These are phyloP conservation scores for Discostella stelligeroides DNA, from an alignment of 108 stramenopile genomes.

Conservation along the genomic window DNA sequence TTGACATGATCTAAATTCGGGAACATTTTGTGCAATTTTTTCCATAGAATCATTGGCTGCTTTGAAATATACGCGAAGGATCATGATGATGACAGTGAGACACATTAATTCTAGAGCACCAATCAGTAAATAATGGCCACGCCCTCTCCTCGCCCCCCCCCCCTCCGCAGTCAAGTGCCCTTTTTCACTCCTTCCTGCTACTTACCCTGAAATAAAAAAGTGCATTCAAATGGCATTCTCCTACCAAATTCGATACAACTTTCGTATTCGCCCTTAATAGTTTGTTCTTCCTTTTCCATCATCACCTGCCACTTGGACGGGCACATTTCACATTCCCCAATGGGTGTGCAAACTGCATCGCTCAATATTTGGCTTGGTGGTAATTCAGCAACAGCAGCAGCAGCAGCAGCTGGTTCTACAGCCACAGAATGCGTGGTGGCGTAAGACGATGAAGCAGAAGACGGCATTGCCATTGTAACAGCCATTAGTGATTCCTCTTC, in stretches of 20 bases:
- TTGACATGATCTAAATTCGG: slow-evolving; percentile 39
- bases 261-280: slow-evolving; percentile 35
- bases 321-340: slow-evolving; percentile 39
- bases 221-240: slow-evolving; percentile 41
- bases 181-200: not conserved
- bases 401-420: no score
- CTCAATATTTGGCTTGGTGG: not conserved
- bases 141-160: no score
- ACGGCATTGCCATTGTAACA: no score
- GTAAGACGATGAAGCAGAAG: no score
- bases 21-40: slow-evolving; percentile 21
- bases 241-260: slow-evolving; percentile 30
- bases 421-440: no score
- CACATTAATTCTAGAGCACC: not conserved
- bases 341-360: slow-evolving; percentile 16
- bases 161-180: not conserved
- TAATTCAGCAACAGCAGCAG: no score
- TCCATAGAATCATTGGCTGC: slow-evolving; percentile 25
- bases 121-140: not conserved
- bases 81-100: not conserved
- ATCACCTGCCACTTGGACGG: slow-evolving; percentile 23
- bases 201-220: slow-evolving; percentile 33
- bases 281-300: slow-evolving; percentile 32
- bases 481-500: not conserved
- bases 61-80: not conserved